These are phyloP conservation scores for Phylloporus scabripes DNA, from an alignment of 768 basidiomycete species.

Conservation along the genomic window DNA sequence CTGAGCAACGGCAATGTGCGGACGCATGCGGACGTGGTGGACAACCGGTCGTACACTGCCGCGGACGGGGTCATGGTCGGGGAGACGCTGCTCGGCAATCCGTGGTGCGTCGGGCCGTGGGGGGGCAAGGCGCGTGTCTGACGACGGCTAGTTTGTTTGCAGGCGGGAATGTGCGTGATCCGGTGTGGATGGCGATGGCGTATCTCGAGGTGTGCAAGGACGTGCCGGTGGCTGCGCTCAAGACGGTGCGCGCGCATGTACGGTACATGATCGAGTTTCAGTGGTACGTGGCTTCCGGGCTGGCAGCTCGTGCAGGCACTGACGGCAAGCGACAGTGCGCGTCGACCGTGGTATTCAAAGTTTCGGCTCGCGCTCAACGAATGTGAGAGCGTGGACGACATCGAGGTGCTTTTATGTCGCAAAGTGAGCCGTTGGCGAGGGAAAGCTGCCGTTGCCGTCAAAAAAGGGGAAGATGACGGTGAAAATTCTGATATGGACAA, in stretches of 20 bases:
- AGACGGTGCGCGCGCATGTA: conserved; percentile 57
- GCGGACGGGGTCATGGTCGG: conserved; percentile 81
- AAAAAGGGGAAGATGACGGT: not conserved
- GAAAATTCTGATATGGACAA: not conserved
- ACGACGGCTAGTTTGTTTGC: conserved; percentile 48
- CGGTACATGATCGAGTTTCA: conserved; percentile 64
- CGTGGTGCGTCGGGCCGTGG: conserved; percentile 42
- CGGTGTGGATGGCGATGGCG: conserved; percentile 61
- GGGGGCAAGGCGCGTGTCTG: not conserved
- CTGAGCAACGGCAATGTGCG: conserved; percentile 80
- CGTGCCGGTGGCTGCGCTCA: conserved; percentile 46
- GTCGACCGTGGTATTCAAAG: conserved; percentile 52
- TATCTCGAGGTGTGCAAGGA: conserved; percentile 58
- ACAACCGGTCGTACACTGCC: conserved; percentile 49
- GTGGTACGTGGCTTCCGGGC: conserved; percentile 41
- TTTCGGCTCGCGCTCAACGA: conserved; percentile 44
- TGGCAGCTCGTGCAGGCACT: not conserved
- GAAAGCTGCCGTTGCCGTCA: conserved; percentile 13
- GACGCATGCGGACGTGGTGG: conserved; percentile 47
- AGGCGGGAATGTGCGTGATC: conserved; percentile 46
- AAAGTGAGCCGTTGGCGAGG: conserved; percentile 51
- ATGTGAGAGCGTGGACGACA: conserved; percentile 41
- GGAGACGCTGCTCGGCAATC: conserved; percentile 70
- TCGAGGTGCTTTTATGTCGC: conserved; percentile 39
- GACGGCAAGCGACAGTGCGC: conserved; percentile 24